Percentiles rank a stretch among this genome's conserved stretches.
phyloP scores from a whole-genome alignment of 164 flowering plant species.

The Vitis cinerea region DNA sequence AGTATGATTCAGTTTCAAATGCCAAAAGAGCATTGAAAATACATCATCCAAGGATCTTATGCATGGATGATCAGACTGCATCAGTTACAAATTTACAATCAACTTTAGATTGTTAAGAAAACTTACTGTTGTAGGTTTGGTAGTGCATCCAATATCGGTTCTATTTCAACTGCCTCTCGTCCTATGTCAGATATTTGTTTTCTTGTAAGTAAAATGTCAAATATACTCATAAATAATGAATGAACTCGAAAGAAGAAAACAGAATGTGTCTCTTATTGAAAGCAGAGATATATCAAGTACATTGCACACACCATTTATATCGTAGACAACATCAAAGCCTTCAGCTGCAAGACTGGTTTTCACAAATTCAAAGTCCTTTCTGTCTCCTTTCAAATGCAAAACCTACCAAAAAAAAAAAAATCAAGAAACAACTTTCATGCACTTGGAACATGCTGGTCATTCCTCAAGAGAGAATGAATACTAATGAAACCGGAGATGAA shows the following conservation, averaged over 20 bases:
- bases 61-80: neutral
- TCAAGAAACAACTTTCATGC: neutral
- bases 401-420: slow-evolving; percentile 36
- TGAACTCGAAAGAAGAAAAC: neutral
- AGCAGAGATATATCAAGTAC: neutral
- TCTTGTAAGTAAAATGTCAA: no score
- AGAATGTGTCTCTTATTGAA: neutral
- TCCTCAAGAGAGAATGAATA: neutral
- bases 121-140: slow-evolving; percentile 95
- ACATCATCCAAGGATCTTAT: neutral
- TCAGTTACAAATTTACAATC: neutral
- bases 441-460: neutral
- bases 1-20: neutral
- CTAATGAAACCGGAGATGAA: neutral
- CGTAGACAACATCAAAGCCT: slow-evolving; percentile 93
- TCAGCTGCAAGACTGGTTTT: slow-evolving; percentile 81
- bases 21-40: neutral
- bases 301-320: slow-evolving; percentile 71
- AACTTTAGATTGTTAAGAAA: slow-evolving; percentile 11
- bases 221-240: no score
- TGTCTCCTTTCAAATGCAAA: slow-evolving; percentile 95
- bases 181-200: slow-evolving; percentile 36
- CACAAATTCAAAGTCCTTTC: slow-evolving; percentile 87
- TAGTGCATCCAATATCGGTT: slow-evolving; percentile 85
- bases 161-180: slow-evolving; percentile 91